Base-by-base conservation (phyloP, 2,329 filamentous ascomycete species). In the Verticillium zaregamsianum region DNA sequence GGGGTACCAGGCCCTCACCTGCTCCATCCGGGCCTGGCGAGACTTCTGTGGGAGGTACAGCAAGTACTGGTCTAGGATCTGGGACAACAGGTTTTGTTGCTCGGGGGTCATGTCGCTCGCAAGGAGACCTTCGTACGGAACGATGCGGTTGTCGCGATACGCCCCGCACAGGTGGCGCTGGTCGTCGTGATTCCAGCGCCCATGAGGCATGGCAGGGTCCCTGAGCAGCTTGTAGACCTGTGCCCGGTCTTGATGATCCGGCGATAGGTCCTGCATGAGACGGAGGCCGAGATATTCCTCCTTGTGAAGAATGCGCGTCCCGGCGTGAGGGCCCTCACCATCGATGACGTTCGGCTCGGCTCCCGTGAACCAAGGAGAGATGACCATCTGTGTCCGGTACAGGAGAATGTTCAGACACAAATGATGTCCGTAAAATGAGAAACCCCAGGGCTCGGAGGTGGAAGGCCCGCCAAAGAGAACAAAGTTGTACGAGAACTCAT, bases 261-360 rank as follows among this genome's bases (percentile, higher is more conserved):
- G 62, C 0, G 76, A 67, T 0, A 91, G 77, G 31, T 79, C 82
- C 69, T 90, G 88, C 90, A 93, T 92, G 1, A 93, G 80, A 64
- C 79, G 68, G n/a, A 92, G 72, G 0, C 89, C 90, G 0, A 90
- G 72, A 2, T 74, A 72, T 57, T 90, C 90, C 69, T 93, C 89
- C 8, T 75, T 76, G 45, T 88, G 79, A 37, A 93, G 74, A 61
- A 93, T 91, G 3, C 83, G 77, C 0, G 87, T 90, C 7, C 90
- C 90, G 1, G 76, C 75, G 71, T 86, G 81, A 0, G 82, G 82
- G 0, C 90, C 89, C 0, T 74, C 73, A 4, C 20, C 23, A 66
- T 93, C 90, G 67, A 93, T 90, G 39, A 87, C 69, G 68, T 93
- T 92, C 0, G 91, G 91, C 73, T 94, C 91, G 0, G 91, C 91